Percentiles rank a stretch among this genome's conserved stretches.
These are phyloP conservation scores for Periconia macrospinosa DNA, from an alignment of 2,329 filamentous ascomycete species.

Conservation along the genomic window DNA sequence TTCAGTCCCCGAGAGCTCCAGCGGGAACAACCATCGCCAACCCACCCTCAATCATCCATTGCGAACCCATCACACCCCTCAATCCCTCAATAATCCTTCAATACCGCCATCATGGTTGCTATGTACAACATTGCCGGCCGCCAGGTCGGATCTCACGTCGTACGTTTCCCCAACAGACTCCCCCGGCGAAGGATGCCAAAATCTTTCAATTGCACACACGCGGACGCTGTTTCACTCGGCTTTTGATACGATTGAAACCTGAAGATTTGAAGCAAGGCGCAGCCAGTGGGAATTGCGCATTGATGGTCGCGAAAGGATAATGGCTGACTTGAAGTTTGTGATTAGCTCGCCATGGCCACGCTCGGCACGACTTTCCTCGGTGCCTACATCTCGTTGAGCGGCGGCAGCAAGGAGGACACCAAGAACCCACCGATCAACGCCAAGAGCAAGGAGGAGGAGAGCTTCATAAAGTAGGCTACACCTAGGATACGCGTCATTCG, in stretches of 20 bases:
- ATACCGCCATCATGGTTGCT: conserved; percentile 51
- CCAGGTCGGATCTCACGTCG: conserved; percentile 58
- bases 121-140: conserved; percentile 56
- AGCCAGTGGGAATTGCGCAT: background rate
- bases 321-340: conserved; percentile 7
- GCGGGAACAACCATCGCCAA: conserved; percentile 7
- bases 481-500: background rate
- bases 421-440: conserved; percentile 63
- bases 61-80: conserved; percentile 11
- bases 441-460: conserved; percentile 68
- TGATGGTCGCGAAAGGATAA: conserved; percentile 8
- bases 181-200: background rate
- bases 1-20: conserved; percentile 18
- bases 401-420: conserved; percentile 46
- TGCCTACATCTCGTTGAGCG: conserved; percentile 41
- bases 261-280: background rate
- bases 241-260: background rate
- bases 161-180: conserved; percentile 38
- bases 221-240: background rate
- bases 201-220: background rate
- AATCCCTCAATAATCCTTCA: conserved; percentile 23
- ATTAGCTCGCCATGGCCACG: conserved; percentile 63
- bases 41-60: conserved; percentile 8
- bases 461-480: conserved; percentile 65
- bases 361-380: conserved; percentile 36